Evolutionary conservation across 768 basidiomycete genomes (phyloP), one percentile per base, ranked within the genome.

Genomic region (Termitomyces sp.): DNA sequence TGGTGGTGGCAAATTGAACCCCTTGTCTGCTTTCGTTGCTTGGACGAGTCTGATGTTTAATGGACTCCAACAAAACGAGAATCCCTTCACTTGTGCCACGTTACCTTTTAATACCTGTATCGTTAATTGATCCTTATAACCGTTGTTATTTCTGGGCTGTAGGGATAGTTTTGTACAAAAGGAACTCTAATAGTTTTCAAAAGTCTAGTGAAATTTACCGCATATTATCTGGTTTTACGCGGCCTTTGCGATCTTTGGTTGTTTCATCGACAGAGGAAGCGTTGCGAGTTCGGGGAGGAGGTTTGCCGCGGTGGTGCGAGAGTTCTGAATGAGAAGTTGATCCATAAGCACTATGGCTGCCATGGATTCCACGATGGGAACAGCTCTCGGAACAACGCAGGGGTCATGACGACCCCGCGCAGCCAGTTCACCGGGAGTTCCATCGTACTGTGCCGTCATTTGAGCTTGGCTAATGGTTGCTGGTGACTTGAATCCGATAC

Each of bases 311-410:
- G 87, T 77, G 68, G 80, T 80, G 51, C 96, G 85, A 9, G 94
- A 80, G 62, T 93, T 91, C 74, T 98, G 96, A 57, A 92, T 85
- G 41, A 98, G 80, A 57, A 98, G 78, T 66, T 89, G 84, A 69
- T 99, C 97, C 88, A 99, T 92, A 63, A 97, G 81, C 58, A 98
- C 96, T 50, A 98, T 80, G 28, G 89, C 87, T 0, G 96, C 94
- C 97, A 99, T 99, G 0, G 92, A 86, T 75, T 99, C 97, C 45
- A 98, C 96, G 65, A 99, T 99, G 44, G 97, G 94, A 9, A 98
- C 93, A 20, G 94, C 94, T 48, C 94, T 87, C 42, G 96, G 96
- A 5, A 99, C 94, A 46, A 99, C 96, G 69, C 96, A 98, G 18
- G 96, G 94, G 69, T 98, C 96, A 73, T 98, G 96, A 54, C 97